Conservation (phyloP, 2,329 filamentous ascomycete genomes). For the Cladosporium sp. region DNA sequence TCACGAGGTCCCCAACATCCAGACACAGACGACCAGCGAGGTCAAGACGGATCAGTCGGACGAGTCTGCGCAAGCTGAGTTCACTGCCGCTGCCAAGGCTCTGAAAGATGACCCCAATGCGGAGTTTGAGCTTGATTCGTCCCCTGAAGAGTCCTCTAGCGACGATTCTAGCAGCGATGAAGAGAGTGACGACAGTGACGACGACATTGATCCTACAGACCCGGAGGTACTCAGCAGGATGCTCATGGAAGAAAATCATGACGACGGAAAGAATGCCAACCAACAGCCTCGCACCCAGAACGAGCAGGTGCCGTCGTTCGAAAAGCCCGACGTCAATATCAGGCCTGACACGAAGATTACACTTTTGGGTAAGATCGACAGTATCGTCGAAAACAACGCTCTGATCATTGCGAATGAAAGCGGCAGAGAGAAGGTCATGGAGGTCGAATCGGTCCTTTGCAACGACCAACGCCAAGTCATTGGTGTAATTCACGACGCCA, state of each 20-base stretch:
- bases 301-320: slow-evolving; percentile 52
- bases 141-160: slow-evolving; percentile 34
- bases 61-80: slow-evolving; percentile 35
- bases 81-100: slow-evolving; percentile 38
- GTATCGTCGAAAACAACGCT: slow-evolving; percentile 69
- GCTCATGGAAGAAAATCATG: slow-evolving; percentile 76
- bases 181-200: slow-evolving; percentile 42
- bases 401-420: slow-evolving; percentile 72
- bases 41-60: slow-evolving; percentile 14
- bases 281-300: slow-evolving; percentile 69
- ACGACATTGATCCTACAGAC: slow-evolving; percentile 65
- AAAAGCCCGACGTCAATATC: slow-evolving; percentile 71
- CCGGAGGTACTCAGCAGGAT: slow-evolving; percentile 78
- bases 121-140: slow-evolving; percentile 47
- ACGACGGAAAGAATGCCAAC: slow-evolving; percentile 57
- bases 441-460: slow-evolving; percentile 78
- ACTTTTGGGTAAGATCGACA: slow-evolving; percentile 67
- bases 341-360: slow-evolving; percentile 70
- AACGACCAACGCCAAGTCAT: slow-evolving; percentile 67
- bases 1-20: slow-evolving; percentile 11
- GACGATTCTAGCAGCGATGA: slow-evolving; percentile 41
- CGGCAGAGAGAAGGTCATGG: slow-evolving; percentile 71
- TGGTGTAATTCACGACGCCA: slow-evolving; percentile 54
- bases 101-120: slow-evolving; percentile 36
- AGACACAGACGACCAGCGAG: slow-evolving; percentile 1